Evolutionary conservation across 345 rosid genomes (phyloP).

Genomic region (Murraya paniculata): DNA sequence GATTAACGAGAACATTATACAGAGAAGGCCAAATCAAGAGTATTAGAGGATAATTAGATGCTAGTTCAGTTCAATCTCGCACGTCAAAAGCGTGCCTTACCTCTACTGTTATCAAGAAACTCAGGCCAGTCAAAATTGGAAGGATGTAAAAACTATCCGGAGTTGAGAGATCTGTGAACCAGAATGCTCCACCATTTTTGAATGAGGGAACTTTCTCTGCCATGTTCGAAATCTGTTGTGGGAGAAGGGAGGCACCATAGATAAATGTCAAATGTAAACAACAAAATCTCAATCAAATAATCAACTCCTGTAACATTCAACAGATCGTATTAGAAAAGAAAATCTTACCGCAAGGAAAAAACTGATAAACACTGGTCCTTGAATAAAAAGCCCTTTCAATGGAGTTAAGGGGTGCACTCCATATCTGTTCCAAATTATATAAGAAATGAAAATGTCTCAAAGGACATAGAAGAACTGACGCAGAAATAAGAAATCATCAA

Average conservation of each 20-base stretch:
- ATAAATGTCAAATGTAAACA: conserved; percentile 2
- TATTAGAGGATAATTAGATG: not conserved
- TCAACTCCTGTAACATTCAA: not conserved
- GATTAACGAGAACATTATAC: not conserved
- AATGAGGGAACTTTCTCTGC: conserved; percentile 88
- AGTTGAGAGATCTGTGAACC: conserved; percentile 75
- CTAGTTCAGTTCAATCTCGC: not conserved
- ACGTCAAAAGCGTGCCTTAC: conserved; percentile 32
- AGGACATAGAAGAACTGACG: not conserved
- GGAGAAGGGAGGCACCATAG: not conserved
- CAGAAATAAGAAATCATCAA: not conserved
- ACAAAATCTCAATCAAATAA: not conserved
- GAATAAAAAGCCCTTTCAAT: conserved; percentile 76
- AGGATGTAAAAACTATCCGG: conserved; percentile 69
- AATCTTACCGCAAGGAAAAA: conserved; percentile 83
- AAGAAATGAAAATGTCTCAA: conserved; percentile 13
- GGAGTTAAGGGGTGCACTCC: conserved; percentile 83
- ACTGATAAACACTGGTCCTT: conserved; percentile 73
- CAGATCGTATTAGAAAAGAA: not conserved
- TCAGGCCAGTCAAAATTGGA: conserved; percentile 63
- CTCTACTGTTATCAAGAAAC: conserved; percentile 81
- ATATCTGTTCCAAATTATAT: conserved; percentile 40
- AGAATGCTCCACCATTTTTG: conserved; percentile 73
- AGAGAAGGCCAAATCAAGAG: not conserved
- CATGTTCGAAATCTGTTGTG: conserved; percentile 66